Conservation (phyloP, 2,329 filamentous ascomycete species). For the Corynespora cassiicola region DNA sequence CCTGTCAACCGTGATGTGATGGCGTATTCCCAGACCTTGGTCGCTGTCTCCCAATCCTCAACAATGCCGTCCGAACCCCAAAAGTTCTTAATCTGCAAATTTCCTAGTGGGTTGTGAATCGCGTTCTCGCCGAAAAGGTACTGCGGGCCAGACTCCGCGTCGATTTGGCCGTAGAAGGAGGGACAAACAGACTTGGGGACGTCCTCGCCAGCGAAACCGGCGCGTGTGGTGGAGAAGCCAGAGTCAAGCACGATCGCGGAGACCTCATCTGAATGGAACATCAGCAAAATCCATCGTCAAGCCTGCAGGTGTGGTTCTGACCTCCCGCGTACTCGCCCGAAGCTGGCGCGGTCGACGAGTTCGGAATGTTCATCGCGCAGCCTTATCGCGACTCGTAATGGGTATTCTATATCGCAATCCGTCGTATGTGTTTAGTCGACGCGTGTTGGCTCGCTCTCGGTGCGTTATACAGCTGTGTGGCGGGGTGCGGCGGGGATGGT, state of each 20-base stretch:
- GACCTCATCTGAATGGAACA: conserved; percentile 76
- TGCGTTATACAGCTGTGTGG: conserved; percentile 12
- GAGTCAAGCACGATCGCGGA: conserved; percentile 96
- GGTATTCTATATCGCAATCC: too few relatives aligned
- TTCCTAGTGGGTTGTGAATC: conserved; percentile 76
- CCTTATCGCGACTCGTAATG: conserved; percentile 15
- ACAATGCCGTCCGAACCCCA: conserved; percentile 89
- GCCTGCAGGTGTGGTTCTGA: conserved; percentile 22
- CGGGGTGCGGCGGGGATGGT: conserved; percentile 28
- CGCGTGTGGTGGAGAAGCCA: conserved; percentile 88
- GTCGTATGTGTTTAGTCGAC: conserved; percentile 27
- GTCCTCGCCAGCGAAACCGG: conserved; percentile 97
- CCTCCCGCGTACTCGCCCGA: conserved; percentile 56
- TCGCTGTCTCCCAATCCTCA: conserved; percentile 93
- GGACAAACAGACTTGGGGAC: conserved; percentile 92
- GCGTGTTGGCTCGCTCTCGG: conserved; percentile 22
- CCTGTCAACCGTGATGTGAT: conserved; percentile 89
- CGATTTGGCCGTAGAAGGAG: conserved; percentile 77
- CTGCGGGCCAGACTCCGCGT: conserved; percentile 57
- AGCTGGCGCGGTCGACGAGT: conserved; percentile 46
- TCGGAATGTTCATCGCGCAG: conserved; percentile 44
- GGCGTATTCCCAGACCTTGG: conserved; percentile 90
- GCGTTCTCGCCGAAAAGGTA: conserved; percentile 88
- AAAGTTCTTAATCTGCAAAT: conserved; percentile 88
- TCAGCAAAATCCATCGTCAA: conserved; percentile 14